phyloP scores from a whole-genome alignment of 331 rosid species.

The Acacia pycnantha region DNA sequence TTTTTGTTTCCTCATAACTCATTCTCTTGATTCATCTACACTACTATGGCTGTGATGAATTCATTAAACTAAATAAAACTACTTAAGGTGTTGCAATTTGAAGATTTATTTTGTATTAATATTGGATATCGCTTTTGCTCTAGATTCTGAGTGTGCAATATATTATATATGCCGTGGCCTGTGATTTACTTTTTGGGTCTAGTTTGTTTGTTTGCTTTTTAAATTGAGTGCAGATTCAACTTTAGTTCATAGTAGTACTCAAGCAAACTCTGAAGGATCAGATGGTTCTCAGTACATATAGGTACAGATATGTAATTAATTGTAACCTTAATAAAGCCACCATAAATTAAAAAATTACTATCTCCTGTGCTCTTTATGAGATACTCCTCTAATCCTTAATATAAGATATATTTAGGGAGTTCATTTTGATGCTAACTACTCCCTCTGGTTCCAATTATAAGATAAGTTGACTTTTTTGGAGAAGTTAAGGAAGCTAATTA shows the following conservation, averaged over 20 bases:
- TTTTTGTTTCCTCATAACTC: background rate
- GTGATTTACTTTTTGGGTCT: background rate
- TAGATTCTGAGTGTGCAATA: background rate
- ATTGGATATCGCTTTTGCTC: background rate
- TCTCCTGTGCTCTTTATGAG: no score
- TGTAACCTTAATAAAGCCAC: background rate
- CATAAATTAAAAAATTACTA: background rate
- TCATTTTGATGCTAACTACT: rapidly evolving
- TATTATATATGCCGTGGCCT: background rate
- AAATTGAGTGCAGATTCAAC: background rate
- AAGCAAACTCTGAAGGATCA: background rate
- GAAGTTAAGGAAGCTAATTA: no score
- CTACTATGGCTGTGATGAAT: background rate
- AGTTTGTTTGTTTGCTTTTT: background rate
- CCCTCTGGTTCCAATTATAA: no score
- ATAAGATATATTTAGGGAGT: no score
- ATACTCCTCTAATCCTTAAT: rapidly evolving
- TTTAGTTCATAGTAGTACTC: background rate
- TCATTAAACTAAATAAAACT: background rate
- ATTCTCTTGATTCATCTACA: background rate
- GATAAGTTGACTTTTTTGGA: no score
- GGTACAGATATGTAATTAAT: background rate
- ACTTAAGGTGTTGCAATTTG: background rate
- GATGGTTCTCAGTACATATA: background rate
- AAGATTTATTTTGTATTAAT: background rate